These are phyloP conservation scores for Cyclostephanos tholiformis DNA, from an alignment of 108 stramenopile genomes.

Conservation along the genomic window DNA sequence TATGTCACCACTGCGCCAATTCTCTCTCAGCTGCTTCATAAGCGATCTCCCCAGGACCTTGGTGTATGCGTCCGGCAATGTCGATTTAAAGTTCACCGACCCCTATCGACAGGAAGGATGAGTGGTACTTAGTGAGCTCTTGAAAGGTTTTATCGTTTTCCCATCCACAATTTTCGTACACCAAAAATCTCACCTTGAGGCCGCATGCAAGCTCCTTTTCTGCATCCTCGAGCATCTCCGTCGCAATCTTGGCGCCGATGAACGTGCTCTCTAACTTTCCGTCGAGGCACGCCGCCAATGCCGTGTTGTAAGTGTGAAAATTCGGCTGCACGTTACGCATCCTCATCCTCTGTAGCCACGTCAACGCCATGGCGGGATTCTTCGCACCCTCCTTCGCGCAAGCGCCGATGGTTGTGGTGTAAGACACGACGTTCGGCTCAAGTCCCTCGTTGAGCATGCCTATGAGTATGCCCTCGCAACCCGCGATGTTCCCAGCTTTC, in stretches of 20 bases:
- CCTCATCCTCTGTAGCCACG: slow-evolving; percentile 87
- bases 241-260: slow-evolving; percentile 69
- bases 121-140: not conserved
- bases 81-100: slow-evolving; percentile 62
- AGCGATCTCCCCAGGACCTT: slow-evolving; percentile 67
- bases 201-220: slow-evolving; percentile 61
- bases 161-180: not conserved
- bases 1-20: slow-evolving; percentile 74
- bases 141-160: not conserved
- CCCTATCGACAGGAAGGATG: slow-evolving; percentile 9
- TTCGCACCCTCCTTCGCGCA: slow-evolving; percentile 67
- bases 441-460: slow-evolving; percentile 83
- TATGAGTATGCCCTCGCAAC: slow-evolving; percentile 85
- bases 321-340: slow-evolving; percentile 77
- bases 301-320: slow-evolving; percentile 86
- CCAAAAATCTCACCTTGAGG: slow-evolving; percentile 23
- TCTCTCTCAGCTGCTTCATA: slow-evolving; percentile 75
- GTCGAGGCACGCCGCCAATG: slow-evolving; percentile 82
- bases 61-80: slow-evolving; percentile 77
- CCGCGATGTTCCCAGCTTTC: slow-evolving; percentile 67
- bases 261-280: slow-evolving; percentile 75
- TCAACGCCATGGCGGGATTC: slow-evolving; percentile 63
- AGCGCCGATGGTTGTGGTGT: slow-evolving; percentile 88
- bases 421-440: slow-evolving; percentile 86
- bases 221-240: slow-evolving; percentile 74